Percentiles rank a stretch among this genome's conserved stretches.
These are phyloP conservation scores for Corymbia citriodora DNA, from an alignment of 441 rosid species.

Conservation along the genomic window DNA sequence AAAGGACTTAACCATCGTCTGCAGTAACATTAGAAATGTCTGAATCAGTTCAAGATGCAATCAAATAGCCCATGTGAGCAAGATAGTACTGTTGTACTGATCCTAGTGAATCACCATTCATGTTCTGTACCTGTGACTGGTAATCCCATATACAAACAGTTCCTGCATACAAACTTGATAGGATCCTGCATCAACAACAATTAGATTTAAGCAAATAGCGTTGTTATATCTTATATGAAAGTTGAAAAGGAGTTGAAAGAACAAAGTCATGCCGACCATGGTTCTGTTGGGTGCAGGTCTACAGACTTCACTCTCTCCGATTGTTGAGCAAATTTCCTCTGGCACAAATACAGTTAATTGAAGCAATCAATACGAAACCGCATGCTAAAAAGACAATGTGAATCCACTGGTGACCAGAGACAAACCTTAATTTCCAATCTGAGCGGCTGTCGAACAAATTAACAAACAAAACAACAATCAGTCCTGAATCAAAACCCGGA, in stretches of 20 bases:
- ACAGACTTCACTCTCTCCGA: conserved; percentile 4
- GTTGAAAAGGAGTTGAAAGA: not conserved
- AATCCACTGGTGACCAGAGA: not conserved
- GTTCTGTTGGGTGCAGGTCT: conserved; percentile 3
- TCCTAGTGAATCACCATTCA: not conserved
- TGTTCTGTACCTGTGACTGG: not conserved
- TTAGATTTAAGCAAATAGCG: not conserved
- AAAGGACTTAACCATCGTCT: not conserved
- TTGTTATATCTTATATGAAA: not conserved
- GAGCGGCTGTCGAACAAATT: not conserved
- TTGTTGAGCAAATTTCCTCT: conserved; percentile 1
- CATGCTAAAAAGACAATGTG: not conserved
- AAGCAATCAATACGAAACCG: not conserved
- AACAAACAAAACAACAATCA: not conserved
- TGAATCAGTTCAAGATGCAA: not conserved
- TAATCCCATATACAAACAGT: conserved; percentile 4
- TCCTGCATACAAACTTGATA: not conserved
- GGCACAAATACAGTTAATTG: not conserved
- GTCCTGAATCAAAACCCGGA: not conserved
- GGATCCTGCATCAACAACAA: not conserved
- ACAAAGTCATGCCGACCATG: not conserved
- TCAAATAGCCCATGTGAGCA: not conserved
- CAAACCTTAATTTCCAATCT: conserved; percentile 7
- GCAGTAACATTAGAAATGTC: not conserved
- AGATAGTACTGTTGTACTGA: not conserved